Conservation (phyloP, 148 eudicot genomes). For the Hydrangea macrophylla region DNA sequence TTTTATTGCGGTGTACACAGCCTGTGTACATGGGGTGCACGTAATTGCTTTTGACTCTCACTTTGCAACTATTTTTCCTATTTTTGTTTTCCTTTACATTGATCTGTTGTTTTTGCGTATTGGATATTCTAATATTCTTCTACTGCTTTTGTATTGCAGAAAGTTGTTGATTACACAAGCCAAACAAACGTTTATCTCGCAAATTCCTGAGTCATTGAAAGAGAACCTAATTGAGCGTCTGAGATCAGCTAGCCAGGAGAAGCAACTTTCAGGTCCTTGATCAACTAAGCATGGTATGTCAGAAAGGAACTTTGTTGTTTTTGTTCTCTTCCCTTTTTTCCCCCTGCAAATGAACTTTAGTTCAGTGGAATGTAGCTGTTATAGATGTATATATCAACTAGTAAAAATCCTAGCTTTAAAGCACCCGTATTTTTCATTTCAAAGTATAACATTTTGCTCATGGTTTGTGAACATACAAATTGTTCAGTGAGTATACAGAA, state of each 20-base stretch:
- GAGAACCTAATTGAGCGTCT: conserved; percentile 53
- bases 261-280: conserved; percentile 24
- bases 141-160: conserved; percentile 42
- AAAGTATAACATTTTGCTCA: too few relatives aligned
- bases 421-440: too few relatives aligned
- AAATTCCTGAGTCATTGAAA: conserved; percentile 78
- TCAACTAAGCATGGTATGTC: conserved; percentile 17
- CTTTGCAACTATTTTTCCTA: neutral
- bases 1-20: too few relatives aligned
- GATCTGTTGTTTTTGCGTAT: neutral
- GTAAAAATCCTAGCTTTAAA: too few relatives aligned
- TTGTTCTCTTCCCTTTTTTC: neutral
- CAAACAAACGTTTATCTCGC: conserved; percentile 41
- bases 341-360: neutral
- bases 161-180: conserved; percentile 62
- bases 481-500: neutral
- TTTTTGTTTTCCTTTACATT: neutral
- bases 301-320: neutral
- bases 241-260: conserved; percentile 42
- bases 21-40: too few relatives aligned
- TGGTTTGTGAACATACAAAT: too few relatives aligned
- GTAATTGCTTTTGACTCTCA: neutral
- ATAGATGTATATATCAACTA: neutral
- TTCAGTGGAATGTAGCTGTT: neutral
- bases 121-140: neutral